Percentiles rank a stretch among this genome's conserved stretches.
Conservation (phyloP, 768 basidiomycete genomes). For the Lactarius akahatsu region DNA sequence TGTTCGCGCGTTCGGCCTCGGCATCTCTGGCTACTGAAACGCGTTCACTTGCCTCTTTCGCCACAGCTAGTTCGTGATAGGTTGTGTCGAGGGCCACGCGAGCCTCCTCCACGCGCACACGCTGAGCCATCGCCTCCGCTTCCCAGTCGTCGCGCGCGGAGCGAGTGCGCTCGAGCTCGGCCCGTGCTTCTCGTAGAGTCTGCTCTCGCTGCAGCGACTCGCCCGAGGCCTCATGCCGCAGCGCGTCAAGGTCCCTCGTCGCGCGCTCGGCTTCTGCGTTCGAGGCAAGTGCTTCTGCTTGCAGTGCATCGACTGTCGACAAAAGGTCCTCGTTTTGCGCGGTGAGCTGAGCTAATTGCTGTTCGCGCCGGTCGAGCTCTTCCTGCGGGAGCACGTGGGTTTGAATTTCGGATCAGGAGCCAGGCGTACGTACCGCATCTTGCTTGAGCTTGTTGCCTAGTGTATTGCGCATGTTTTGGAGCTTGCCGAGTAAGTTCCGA, state of each 20-base stretch:
- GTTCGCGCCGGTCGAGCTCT: constrained; percentile 94
- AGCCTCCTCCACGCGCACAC: constrained; percentile 68
- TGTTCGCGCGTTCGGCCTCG: constrained; percentile 72
- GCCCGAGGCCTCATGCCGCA: constrained; percentile 70
- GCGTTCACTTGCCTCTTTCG: constrained; percentile 57
- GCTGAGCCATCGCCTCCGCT: constrained; percentile 58
- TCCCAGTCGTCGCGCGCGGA: constrained; percentile 82
- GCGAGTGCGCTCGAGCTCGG: constrained; percentile 84
- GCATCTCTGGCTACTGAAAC: constrained; percentile 57
- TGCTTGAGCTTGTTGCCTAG: constrained; percentile 93
- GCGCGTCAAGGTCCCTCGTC: constrained; percentile 63
- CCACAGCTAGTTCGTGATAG: constrained; percentile 65
- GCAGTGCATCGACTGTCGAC: constrained; percentile 73
- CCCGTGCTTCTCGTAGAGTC: constrained; percentile 76
- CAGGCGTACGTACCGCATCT: constrained; percentile 74
- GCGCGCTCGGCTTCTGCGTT: constrained; percentile 73
- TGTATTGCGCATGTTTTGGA: constrained; percentile 90
- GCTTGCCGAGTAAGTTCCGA: constrained; percentile 77
- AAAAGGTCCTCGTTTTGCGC: constrained; percentile 74
- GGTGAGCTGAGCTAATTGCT: constrained; percentile 74
- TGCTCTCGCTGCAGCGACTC: constrained; percentile 72
- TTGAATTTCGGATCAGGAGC: constrained; percentile 2
- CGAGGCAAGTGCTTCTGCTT: constrained; percentile 72
- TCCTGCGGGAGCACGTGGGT: constrained; percentile 56
- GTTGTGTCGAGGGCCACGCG: constrained; percentile 54